Base-by-base conservation (phyloP, 805 yeast genomes). In the Wickerhamomyces ciferrii region DNA sequence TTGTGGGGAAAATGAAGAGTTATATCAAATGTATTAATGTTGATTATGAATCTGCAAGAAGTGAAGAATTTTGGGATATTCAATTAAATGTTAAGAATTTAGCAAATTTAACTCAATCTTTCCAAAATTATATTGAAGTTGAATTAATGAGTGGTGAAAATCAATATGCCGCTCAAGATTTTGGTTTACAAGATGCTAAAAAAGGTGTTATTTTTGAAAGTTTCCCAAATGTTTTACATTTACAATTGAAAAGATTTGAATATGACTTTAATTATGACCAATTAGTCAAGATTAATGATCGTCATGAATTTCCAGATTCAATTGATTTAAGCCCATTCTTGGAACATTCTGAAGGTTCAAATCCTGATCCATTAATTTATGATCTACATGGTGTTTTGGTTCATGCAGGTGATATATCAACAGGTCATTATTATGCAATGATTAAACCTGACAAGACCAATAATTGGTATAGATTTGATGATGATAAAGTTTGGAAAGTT, bases 41-140 rank as follows among this genome's bases (percentile, higher is more conserved):
- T 14, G 89, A 91, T 44, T 94, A 88, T 63, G 98, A 94, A 68
- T 85, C 96, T 36, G 81, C 96, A 3, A 77, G 97, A 50, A 79
- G 76, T 4, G 99, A 94, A 65, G 98, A 94, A 61, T 94, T 87
- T 60, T 94, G 99, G 99, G 99, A 94, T 70, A 87, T 94, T 50
- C 99, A 94, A 66, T 71, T 94, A 50, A 94, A 94, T 59, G 99
- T 94, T 21, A 89, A 88, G 61, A 85, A 90, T 32, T 75, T 90
- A 72, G 74, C 71, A 44, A 81, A 83, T 56, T 74, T 94, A 42
- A 70, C 78, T 46, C 83, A 82, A 44, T 83, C 97, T 0, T 94
- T 94, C 65, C 77, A 80, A 43, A 87, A 90, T 62, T 94, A 94
- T 62, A 81, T 91, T 45, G 95, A 89, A 54, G 83, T 84, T 27